Evolutionary conservation across 2,329 filamentous ascomycete genomes (phyloP), one percentile per base, ranked within the genome.

Genomic region (Pseudogymnoascus sp.): DNA sequence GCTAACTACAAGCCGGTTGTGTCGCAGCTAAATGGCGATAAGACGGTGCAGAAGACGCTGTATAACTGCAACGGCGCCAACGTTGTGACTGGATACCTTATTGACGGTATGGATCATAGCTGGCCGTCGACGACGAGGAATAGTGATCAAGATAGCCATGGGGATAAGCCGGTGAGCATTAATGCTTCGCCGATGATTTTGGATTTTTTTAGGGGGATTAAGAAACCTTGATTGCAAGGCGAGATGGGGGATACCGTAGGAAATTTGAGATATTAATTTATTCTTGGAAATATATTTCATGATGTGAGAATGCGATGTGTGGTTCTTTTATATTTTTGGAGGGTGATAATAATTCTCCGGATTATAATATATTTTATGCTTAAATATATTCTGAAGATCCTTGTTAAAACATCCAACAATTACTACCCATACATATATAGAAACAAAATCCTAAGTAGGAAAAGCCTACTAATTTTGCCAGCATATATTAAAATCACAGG

Each of bases 131-230:
- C 72, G 5, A 71, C 71, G 5, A 67, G 69, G 7, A 78, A 76
- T 62, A 59, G 71, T 11, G 73, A 75, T 28, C 75, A 76, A 62
- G 65, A 70, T 18, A 66, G 67, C 1, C 67, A 70, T 3, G 72
- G 68, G 1, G 71, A 74, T 63, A 66, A 68, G n/a, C 72, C 75
- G 0, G 69, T 73, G 7, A 69, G 72, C 59, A 70, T 76, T 31
- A 68, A 77, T 63, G 76, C 75, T 5, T 77, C 74, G 53, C 71
- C 73, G 5, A 73, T 79, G 44, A 73, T 78, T 38, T 71, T 78
- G 66, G 69, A 72, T 5, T 79, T 78, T 64, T 79, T 79, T 64
- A 68, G 73, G 36, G 61, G 62, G n/a, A 18, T 56, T 12, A 56
- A n/a, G 46, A 56, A 56, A 12, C 25, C 46, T 34, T 56, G 14